These are phyloP conservation scores for Zelonia costaricensis DNA, from an alignment of 208 protist genomes.

Conservation along the genomic window DNA sequence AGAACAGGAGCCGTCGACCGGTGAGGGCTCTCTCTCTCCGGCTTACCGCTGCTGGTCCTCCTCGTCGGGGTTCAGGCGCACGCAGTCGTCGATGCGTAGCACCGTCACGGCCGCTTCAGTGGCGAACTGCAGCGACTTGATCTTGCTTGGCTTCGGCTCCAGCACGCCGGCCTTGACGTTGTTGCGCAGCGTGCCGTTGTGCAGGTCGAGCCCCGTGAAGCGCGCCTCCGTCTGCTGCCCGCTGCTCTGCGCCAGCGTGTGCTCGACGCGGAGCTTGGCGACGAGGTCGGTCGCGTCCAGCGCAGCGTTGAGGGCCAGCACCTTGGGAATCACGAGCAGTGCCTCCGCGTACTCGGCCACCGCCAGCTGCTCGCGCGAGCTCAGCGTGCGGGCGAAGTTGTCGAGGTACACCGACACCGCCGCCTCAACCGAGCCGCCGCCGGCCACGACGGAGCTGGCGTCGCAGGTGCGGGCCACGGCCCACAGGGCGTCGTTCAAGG, in stretches of 20 bases:
- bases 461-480: conserved; percentile 98
- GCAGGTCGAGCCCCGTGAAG: conserved; percentile 95
- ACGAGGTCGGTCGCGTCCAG: conserved; percentile 99
- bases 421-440: conserved; percentile 98
- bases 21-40: background rate
- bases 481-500: conserved; percentile 99
- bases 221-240: conserved; percentile 41
- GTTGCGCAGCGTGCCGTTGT: conserved; percentile 95
- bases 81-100: conserved; percentile 99
- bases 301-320: conserved; percentile 98
- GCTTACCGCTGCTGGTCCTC: conserved; percentile 38
- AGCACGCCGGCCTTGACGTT: conserved; percentile 98
- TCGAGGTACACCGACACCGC: conserved; percentile 99
- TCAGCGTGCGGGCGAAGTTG: conserved; percentile 96
- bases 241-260: conserved; percentile 83
- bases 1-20: background rate
- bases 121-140: conserved; percentile 99
- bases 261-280: conserved; percentile 96
- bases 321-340: conserved; percentile 99
- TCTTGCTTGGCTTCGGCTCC: conserved; percentile 99
- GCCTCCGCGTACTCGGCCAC: conserved; percentile 98
- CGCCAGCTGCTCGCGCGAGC: conserved; percentile 98
- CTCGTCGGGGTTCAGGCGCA: conserved; percentile 95
- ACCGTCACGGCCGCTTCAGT: conserved; percentile 99
- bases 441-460: conserved; percentile 96